These are phyloP conservation scores for Candida taoyuanica DNA, from an alignment of 805 yeast species.

Conservation along the genomic window DNA sequence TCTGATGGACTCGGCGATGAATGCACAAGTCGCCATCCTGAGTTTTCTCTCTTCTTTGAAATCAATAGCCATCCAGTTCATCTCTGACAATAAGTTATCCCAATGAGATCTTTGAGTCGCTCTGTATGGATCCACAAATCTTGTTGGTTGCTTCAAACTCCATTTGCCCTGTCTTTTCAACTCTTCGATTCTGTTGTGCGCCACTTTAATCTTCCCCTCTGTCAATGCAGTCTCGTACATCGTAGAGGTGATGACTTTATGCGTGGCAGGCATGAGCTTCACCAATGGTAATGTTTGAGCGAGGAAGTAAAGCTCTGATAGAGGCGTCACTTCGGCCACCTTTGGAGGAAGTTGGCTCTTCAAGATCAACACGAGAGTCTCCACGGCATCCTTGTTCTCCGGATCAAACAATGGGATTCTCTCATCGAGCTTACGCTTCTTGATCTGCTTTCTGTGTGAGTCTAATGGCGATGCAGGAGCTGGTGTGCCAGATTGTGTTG, in stretches of 20 bases:
- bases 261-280: slow-evolving; percentile 76
- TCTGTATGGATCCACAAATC: slow-evolving; percentile 57
- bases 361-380: slow-evolving; percentile 41
- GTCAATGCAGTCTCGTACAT: slow-evolving; percentile 78
- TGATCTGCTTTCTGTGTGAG: background rate
- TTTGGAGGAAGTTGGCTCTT: slow-evolving; percentile 50
- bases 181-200: slow-evolving; percentile 88
- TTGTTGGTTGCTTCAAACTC: slow-evolving; percentile 83
- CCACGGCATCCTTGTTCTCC: slow-evolving; percentile 38
- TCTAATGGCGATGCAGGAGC: slow-evolving; percentile 1
- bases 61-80: slow-evolving; percentile 79
- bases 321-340: slow-evolving; percentile 54
- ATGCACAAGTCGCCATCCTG: slow-evolving; percentile 65
- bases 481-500: background rate
- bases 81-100: slow-evolving; percentile 72
- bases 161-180: slow-evolving; percentile 81
- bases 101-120: slow-evolving; percentile 50
- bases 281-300: slow-evolving; percentile 86
- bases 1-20: slow-evolving; percentile 64
- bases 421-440: slow-evolving; percentile 16
- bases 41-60: slow-evolving; percentile 65
- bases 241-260: slow-evolving; percentile 80
- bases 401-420: slow-evolving; percentile 27
- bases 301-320: slow-evolving; percentile 81
- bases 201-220: slow-evolving; percentile 88